These are phyloP conservation scores for Aegilops tauschii DNA, from an alignment of 176 grass and related monocot genomes.

Conservation along the genomic window DNA sequence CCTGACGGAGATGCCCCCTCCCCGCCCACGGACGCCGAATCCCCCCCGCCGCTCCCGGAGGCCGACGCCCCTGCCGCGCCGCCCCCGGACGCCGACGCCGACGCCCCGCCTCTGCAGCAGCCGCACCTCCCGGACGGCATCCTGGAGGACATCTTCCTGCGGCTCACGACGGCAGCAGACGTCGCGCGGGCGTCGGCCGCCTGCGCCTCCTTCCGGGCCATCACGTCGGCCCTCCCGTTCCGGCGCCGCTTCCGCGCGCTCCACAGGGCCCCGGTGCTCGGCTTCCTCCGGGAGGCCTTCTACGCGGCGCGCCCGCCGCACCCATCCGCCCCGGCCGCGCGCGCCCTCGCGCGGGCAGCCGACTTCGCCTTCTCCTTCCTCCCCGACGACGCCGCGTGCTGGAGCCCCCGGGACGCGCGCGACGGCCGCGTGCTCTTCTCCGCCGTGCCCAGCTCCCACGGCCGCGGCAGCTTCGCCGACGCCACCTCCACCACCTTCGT, in stretches of 20 bases:
- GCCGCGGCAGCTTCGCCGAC: neutral
- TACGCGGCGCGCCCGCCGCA: neutral
- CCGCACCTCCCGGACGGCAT: neutral
- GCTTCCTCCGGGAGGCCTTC: neutral
- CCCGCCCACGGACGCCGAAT: neutral
- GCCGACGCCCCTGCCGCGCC: neutral
- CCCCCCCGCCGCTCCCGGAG: neutral
- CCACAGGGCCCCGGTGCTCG: neutral
- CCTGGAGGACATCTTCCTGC: conserved; percentile 12
- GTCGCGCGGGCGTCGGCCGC: neutral
- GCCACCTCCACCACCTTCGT: conserved; percentile 2
- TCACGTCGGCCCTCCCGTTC: neutral
- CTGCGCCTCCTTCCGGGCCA: neutral
- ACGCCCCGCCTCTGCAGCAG: neutral
- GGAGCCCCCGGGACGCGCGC: neutral
- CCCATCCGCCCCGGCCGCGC: neutral
- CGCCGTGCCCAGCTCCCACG: neutral
- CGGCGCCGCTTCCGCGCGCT: neutral
- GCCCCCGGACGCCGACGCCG: neutral
- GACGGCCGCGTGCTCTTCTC: conserved; percentile 13
- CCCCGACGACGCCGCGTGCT: neutral
- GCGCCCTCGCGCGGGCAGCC: neutral
- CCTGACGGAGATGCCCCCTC: too few relatives aligned
- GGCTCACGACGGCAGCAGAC: neutral
- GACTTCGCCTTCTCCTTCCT: conserved; percentile 20